Evolutionary conservation across 495 filamentous ascomycete genomes (phyloP).

Genomic region (Elasticomyces elasticus): DNA sequence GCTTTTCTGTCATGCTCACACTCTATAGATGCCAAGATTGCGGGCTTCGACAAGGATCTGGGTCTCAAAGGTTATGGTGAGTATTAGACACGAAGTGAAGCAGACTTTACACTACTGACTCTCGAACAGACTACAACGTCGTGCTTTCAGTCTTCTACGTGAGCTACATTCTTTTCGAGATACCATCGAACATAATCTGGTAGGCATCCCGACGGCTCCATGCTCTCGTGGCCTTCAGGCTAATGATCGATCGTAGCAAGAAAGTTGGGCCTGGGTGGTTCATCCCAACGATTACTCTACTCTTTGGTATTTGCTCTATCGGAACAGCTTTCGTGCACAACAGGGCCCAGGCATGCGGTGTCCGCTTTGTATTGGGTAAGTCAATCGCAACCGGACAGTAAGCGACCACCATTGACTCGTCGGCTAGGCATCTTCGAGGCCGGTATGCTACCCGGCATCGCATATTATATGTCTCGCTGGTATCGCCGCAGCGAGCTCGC

Average conservation of each 20-base stretch:
- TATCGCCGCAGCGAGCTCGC: conserved; percentile 67
- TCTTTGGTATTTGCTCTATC: conserved; percentile 41
- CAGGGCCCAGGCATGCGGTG: conserved; percentile 35
- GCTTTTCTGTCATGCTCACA: neutral
- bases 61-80: conserved; percentile 39
- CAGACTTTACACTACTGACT: conserved; percentile 11
- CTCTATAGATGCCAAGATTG: conserved; percentile 20
- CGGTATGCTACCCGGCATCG: conserved; percentile 57
- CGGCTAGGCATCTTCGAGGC: conserved; percentile 46
- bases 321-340: conserved; percentile 41
- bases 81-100: conserved; percentile 1
- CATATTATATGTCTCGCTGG: conserved; percentile 58
- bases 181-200: conserved; percentile 36
- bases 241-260: too few species aligned
- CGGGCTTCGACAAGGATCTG: conserved; percentile 58
- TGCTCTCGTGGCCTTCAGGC: too few species aligned
- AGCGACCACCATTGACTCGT: conserved; percentile 13
- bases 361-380: conserved; percentile 49
- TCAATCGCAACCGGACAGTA: conserved; percentile 22
- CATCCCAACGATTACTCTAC: conserved; percentile 38
- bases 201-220: too few species aligned
- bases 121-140: conserved; percentile 54
- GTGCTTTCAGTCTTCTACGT: conserved; percentile 66
- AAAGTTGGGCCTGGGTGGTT: conserved; percentile 52
- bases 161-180: conserved; percentile 41